Base-by-base conservation (phyloP, 441 rosid genomes). In the Euphorbia celastroides region DNA sequence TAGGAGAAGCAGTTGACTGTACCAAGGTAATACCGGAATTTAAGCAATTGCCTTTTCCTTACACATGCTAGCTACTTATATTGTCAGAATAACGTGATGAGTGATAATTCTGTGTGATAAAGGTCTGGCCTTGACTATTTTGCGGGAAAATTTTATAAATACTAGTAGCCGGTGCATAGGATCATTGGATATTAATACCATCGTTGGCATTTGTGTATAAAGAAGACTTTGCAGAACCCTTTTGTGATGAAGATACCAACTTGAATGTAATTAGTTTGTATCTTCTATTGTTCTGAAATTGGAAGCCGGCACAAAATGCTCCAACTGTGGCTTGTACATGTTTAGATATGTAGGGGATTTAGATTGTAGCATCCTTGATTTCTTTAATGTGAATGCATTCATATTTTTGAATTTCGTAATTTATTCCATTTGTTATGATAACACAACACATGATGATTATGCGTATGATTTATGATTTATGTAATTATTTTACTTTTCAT, bases 281-380 rank as follows among this genome's bases (percentile, higher is more conserved):
- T 64, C 36, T 3, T 60, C 74, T 26, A 31, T 66, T 58, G 64
- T 62, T 63, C 44, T 63, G 51, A 30, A 31, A 70, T 27, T 30
- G 5, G 11, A 51, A 50, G 57, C 55, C 67, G 54, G 28, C 60
- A 34, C 67, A 54, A 52, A 50, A 58, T 34, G 65, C 64, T 62
- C 59, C 25, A 57, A 67, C 55, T 46, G 62, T 52, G 75, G 42
- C 12, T 54, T 74, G 79, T 81, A 76, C 78, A 76, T n/a, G n/a
- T 46, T 76, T 66, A 41, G 62, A 62, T 50, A 60, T n/a, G 23
- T 44, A 44, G 58, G 42, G 66, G 74, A 62, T 54, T 41, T 62
- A 68, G 70, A 23, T 63, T 71, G 61, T 41, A 64, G 70, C 38
- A 52, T 69, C 56, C 54, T 59, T 46, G 62, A 58, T 68, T 58